Base-by-base conservation (phyloP, 2,329 filamentous ascomycete species). In the Aspergillus quadricinctus region DNA sequence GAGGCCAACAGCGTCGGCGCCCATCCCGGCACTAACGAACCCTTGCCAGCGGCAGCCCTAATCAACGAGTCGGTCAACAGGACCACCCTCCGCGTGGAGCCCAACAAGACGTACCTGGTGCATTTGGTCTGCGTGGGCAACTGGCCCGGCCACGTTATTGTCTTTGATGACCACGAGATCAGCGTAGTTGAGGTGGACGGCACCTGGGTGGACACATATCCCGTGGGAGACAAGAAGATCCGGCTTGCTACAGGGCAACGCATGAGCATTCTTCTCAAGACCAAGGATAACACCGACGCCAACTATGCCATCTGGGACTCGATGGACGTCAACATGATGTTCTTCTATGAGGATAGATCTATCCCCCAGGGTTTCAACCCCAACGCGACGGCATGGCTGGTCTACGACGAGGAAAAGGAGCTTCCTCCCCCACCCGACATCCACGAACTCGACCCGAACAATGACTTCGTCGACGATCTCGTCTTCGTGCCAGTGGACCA, bases 61-160 rank as follows among this genome's bases (percentile, higher is more conserved):
- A 81, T 91, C 70, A 91, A 92, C 65, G 89, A 92, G 60, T 85
- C 83, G 0, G 80, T 81, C 56, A 81, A 87, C 55, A 72, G 85
- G 2, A 81, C 75, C 2, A 37, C 5, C 2, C 73, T 91, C 40
- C 63, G 78, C 0, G 81, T 92, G 3, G 64, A 86, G 61, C 84
- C 88, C 0, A 82, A 83, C 2, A 89, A 84, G 65, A 92, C 86
- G 0, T 92, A 92, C 57, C 75, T 90, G 8, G 80, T 93, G 64
- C 86, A 86, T 46, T 77, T 92, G 57, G 78, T 90, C 63, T 91
- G 90, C 64, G 83, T 90, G 21, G 88, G 85, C 14, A 88, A 88
- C 17, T 92, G 90, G 73, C 76, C 77, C 1, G 76, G 75, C 10
- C 79, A 81, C 58, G 76, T 77, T 52, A 74, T 82, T 56, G 73